Percentiles rank a stretch among this genome's conserved stretches.
phyloP scores from a whole-genome alignment of 2,329 filamentous ascomycete genomes.

The Ophiostoma piceae region DNA sequence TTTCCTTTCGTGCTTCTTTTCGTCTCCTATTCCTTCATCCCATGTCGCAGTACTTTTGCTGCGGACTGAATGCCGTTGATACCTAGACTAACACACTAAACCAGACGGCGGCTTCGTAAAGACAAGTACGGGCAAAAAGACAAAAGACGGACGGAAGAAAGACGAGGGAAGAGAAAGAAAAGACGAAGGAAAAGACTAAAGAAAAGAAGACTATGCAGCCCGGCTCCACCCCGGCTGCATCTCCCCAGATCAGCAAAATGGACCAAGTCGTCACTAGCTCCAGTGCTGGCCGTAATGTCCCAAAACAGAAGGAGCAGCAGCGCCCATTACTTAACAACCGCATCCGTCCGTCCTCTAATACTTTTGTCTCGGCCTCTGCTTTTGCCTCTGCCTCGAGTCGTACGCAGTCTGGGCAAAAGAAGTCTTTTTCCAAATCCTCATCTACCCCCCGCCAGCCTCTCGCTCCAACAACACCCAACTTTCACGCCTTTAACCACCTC shows the following conservation, averaged over 20 bases:
- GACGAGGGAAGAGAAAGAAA: background rate
- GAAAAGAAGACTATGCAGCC: background rate
- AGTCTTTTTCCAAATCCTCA: background rate
- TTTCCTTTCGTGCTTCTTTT: background rate
- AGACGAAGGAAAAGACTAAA: background rate
- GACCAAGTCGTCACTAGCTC: conserved; percentile 4
- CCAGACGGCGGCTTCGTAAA: background rate
- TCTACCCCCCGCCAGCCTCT: background rate
- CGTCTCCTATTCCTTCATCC: background rate
- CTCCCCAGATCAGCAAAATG: conserved; percentile 15
- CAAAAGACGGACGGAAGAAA: background rate
- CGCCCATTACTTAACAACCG: conserved; percentile 10
- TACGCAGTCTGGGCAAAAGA: background rate
- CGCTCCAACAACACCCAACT: background rate
- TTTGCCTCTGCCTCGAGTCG: background rate
- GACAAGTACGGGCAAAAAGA: no score
- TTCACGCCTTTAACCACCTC: background rate
- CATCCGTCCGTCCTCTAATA: background rate
- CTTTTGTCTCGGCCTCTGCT: no score
- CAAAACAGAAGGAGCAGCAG: background rate
- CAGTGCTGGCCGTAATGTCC: background rate
- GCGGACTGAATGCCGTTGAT: background rate
- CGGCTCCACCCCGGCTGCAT: conserved; percentile 16
- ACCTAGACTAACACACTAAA: no score
- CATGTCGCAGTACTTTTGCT: background rate